Percentiles rank a stretch among this genome's conserved stretches.
Evolutionary conservation across 371 early-diverging fungal species (phyloP).

Genomic region (Rhizopus delemar): DNA sequence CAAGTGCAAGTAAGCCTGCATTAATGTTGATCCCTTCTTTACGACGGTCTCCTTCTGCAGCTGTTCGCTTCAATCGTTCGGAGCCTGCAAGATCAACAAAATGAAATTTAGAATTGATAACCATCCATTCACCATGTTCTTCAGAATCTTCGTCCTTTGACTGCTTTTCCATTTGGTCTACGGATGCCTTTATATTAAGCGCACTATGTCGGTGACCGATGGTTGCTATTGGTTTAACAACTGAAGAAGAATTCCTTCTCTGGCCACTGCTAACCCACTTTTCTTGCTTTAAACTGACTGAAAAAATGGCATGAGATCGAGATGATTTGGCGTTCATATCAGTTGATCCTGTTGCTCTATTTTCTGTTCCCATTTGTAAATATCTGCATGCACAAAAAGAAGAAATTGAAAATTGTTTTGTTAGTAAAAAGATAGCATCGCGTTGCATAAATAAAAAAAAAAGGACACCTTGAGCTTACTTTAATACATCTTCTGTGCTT

Average conservation of each 20-base stretch:
- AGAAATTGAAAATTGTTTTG: constrained; percentile 11
- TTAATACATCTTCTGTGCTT: constrained; percentile 78
- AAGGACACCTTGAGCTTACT: constrained; percentile 35
- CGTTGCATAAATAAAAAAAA: constrained; percentile 15
- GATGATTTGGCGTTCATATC: constrained; percentile 97
- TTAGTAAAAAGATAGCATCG: constrained; percentile 9
- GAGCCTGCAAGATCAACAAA: constrained; percentile 99
- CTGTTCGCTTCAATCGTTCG: constrained; percentile 95
- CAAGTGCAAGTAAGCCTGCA: constrained; percentile 96
- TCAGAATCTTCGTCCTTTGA: constrained; percentile 18
- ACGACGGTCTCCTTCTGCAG: constrained; percentile 90
- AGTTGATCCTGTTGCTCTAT: constrained; percentile 92
- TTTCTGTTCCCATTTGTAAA: constrained; percentile 78
- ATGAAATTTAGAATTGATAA: constrained; percentile 83
- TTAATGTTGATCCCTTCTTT: constrained; percentile 99
- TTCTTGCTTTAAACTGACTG: constrained; percentile 80
- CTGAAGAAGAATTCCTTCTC: constrained; percentile 5
- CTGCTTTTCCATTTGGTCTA: constrained; percentile 41
- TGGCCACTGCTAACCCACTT: constrained; percentile 45
- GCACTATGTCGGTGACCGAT: constrained; percentile 31
- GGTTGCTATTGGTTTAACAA: constrained; percentile 5
- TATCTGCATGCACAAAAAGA: constrained; percentile 32
- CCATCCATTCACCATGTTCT: constrained; percentile 48
- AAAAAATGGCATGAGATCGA: constrained; percentile 97
- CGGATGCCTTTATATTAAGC: constrained; percentile 39